phyloP scores from a whole-genome alignment of 73 alveolate genomes.

The Symbiodinium pilosum region DNA sequence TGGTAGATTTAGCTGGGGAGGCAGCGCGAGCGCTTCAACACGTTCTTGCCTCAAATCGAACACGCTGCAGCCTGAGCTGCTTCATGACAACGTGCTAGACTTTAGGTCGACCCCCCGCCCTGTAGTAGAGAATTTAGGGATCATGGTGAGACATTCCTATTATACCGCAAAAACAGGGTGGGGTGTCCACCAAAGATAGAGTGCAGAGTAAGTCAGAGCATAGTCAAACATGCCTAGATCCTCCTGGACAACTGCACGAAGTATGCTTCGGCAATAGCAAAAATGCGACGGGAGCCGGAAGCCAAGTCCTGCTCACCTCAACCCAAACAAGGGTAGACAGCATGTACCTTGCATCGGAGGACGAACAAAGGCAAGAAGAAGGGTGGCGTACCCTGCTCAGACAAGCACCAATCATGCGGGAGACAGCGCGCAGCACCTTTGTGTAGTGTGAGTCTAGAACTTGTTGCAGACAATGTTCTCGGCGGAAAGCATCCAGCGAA shows the following conservation, averaged over 20 bases:
- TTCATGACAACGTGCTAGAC: too few relatives aligned
- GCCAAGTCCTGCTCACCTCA: background rate
- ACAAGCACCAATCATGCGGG: background rate
- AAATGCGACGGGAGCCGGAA: slow-evolving; percentile 42
- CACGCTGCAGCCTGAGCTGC: slow-evolving; percentile 17
- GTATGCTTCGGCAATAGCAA: slow-evolving; percentile 26
- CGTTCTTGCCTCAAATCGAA: slow-evolving; percentile 56
- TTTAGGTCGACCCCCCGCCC: too few relatives aligned
- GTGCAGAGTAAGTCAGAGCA: background rate
- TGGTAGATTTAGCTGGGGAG: background rate
- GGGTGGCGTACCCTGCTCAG: slow-evolving; percentile 41
- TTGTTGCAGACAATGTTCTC: slow-evolving; percentile 64
- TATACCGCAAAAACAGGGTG: too few relatives aligned
- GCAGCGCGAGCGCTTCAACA: slow-evolving; percentile 61
- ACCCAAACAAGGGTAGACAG: background rate
- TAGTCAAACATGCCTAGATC: background rate
- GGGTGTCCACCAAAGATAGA: background rate
- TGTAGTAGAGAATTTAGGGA: too few relatives aligned
- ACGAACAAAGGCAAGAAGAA: slow-evolving; percentile 27
- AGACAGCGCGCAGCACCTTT: background rate
- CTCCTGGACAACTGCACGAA: slow-evolving; percentile 79
- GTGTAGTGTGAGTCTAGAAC: too few relatives aligned
- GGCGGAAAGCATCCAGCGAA: slow-evolving; percentile 91
- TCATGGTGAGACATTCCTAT: too few relatives aligned
- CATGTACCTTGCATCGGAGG: background rate